Evolutionary conservation across 768 basidiomycete genomes (phyloP).

Genomic region (Auricularia sp.): DNA sequence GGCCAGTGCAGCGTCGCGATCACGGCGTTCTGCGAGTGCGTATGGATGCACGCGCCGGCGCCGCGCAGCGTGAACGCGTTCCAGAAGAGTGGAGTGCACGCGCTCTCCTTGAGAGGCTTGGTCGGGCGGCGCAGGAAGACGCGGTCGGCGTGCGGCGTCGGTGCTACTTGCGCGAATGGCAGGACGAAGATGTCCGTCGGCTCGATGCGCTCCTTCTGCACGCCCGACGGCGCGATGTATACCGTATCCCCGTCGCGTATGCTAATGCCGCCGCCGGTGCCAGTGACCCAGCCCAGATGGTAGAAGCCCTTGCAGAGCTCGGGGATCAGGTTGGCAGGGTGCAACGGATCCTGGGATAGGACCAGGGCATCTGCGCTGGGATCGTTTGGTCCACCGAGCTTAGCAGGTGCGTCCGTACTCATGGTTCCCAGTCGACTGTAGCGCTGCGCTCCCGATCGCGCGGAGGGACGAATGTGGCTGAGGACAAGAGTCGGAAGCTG

Average conservation of each 20-base stretch:
- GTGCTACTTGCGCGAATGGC: slow-evolving; percentile 56
- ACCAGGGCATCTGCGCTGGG: slow-evolving; percentile 38
- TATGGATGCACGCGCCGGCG: slow-evolving; percentile 84
- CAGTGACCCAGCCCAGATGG: slow-evolving; percentile 84
- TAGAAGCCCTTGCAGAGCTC: slow-evolving; percentile 81
- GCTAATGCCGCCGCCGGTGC: slow-evolving; percentile 75
- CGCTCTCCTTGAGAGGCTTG: slow-evolving; percentile 67
- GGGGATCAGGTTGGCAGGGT: slow-evolving; percentile 88
- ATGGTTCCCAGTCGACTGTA: too few relatives aligned
- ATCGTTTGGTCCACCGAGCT: not conserved
- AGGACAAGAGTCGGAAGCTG: too few relatives aligned
- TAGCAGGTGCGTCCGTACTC: not conserved
- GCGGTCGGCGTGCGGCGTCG: slow-evolving; percentile 57
- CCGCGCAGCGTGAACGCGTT: slow-evolving; percentile 73
- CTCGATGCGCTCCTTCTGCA: slow-evolving; percentile 82
- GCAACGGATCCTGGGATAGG: slow-evolving; percentile 48
- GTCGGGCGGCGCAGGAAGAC: slow-evolving; percentile 70
- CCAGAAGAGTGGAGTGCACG: slow-evolving; percentile 88
- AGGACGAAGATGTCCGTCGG: slow-evolving; percentile 83
- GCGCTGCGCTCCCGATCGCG: too few relatives aligned
- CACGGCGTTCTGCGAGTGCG: slow-evolving; percentile 83
- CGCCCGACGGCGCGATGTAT: slow-evolving; percentile 80
- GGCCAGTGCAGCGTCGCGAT: slow-evolving; percentile 78
- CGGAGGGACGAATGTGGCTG: too few relatives aligned
- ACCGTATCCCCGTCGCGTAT: slow-evolving; percentile 71